phyloP scores from a whole-genome alignment of 805 yeast genomes.

The Vanderwaltozyma tropicalis region DNA sequence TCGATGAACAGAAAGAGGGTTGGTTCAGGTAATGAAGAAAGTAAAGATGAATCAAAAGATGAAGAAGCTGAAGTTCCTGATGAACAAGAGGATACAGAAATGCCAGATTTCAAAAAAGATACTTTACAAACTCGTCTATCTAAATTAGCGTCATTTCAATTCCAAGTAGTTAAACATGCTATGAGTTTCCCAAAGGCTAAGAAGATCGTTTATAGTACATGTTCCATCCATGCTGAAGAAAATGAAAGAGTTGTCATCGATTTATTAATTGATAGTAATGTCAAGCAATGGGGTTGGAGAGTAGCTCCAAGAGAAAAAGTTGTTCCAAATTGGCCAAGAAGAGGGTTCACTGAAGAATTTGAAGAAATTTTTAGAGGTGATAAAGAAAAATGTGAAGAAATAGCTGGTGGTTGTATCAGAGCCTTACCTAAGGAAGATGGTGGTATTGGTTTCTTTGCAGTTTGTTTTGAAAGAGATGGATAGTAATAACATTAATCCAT shows the following conservation, averaged over 20 bases:
- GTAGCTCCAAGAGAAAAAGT: conserved; percentile 51
- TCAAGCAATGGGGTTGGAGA: conserved; percentile 64
- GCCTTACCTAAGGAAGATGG: conserved; percentile 84
- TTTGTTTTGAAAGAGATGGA: conserved; percentile 55
- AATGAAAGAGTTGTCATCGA: conserved; percentile 87
- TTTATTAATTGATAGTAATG: conserved; percentile 54
- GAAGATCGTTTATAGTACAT: conserved; percentile 85
- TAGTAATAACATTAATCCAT: not conserved
- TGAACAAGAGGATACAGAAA: conserved; percentile 40
- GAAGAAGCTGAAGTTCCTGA: conserved; percentile 23
- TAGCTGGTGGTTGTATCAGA: conserved; percentile 83
- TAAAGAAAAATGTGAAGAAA: conserved; percentile 37
- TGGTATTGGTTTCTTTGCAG: conserved; percentile 98
- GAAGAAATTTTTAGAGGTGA: conserved; percentile 34
- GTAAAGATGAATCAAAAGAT: conserved; percentile 8
- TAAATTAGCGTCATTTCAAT: conserved; percentile 79
- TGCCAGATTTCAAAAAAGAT: conserved; percentile 32
- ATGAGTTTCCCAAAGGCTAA: conserved; percentile 65
- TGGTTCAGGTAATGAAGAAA: conserved; percentile 5
- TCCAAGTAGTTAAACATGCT: conserved; percentile 80
- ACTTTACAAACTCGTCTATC: conserved; percentile 38
- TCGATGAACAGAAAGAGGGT: conserved; percentile 21
- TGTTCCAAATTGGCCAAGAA: conserved; percentile 74
- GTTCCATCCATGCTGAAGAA: conserved; percentile 89
- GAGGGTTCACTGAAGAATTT: conserved; percentile 72